phyloP scores from a whole-genome alignment of 306 rosid genomes.

The Biancaea sappan region DNA sequence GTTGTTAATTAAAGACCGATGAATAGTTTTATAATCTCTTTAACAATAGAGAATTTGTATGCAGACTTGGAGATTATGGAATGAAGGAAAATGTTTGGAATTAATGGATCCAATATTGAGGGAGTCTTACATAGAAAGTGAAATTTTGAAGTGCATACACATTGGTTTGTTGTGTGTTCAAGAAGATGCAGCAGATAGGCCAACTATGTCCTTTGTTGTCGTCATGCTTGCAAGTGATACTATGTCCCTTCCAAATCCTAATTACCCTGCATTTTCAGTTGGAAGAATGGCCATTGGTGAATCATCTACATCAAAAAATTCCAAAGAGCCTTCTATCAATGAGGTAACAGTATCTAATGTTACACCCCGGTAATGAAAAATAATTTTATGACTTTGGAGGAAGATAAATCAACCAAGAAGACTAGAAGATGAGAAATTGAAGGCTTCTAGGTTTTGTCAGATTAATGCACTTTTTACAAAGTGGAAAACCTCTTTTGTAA shows the following conservation, averaged over 20 bases:
- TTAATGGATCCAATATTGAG: slow-evolving; percentile 44
- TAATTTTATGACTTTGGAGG: too few species aligned
- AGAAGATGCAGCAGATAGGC: slow-evolving; percentile 47
- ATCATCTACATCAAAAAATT: slow-evolving; percentile 26
- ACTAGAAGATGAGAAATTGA: too few species aligned
- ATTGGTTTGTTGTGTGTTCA: slow-evolving; percentile 57
- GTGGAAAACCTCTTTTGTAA: too few species aligned
- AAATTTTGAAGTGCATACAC: slow-evolving; percentile 44
- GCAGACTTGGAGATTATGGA: slow-evolving; percentile 59
- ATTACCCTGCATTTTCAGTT: slow-evolving; percentile 40
- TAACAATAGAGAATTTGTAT: not conserved
- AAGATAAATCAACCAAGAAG: too few species aligned
- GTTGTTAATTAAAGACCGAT: too few species aligned
- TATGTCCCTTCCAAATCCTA: slow-evolving; percentile 43
- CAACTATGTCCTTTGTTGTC: too few species aligned
- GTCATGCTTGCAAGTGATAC: slow-evolving; percentile 43
- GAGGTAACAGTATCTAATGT: not conserved
- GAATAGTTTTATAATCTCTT: not conserved
- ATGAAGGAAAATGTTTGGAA: slow-evolving; percentile 40
- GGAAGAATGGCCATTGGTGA: not conserved
- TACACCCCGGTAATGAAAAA: too few species aligned
- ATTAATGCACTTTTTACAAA: too few species aligned
- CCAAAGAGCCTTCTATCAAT: slow-evolving; percentile 29
- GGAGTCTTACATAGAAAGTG: not conserved
- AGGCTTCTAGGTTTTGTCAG: too few species aligned